Conservation (phyloP, 2,329 filamentous ascomycete genomes). For the Curvularia sp. region DNA sequence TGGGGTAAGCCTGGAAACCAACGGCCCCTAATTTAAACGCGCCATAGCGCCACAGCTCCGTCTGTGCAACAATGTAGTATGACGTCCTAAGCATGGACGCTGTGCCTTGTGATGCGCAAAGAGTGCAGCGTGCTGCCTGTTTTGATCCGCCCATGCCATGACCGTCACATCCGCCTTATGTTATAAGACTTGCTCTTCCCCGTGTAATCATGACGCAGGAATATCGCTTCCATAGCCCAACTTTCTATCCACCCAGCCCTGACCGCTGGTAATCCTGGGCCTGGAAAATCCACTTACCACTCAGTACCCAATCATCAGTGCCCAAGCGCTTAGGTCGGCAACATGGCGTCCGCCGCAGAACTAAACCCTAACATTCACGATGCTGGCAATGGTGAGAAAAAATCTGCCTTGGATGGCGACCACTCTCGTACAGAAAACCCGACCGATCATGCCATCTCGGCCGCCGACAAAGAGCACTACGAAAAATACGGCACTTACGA, state of each 20-base stretch:
- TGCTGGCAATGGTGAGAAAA: constrained; percentile 32
- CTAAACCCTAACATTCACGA: constrained; percentile 28
- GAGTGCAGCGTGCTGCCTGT: constrained; percentile 6
- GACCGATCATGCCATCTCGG: constrained; percentile 18
- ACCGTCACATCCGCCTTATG: neutral
- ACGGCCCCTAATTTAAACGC: constrained; percentile 14
- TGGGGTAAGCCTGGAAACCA: constrained; percentile 5
- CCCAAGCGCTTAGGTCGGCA: constrained; percentile 8
- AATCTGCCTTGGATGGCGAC: constrained; percentile 28
- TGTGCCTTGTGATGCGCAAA: constrained; percentile 19
- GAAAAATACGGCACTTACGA: constrained; percentile 51
- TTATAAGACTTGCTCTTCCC: constrained; percentile 12
- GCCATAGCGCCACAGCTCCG: constrained; percentile 19
- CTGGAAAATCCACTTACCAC: neutral
- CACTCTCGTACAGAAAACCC: constrained; percentile 31
- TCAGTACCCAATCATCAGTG: neutral
- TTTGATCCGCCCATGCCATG: constrained; percentile 5
- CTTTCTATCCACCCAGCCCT: constrained; percentile 6
- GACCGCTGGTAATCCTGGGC: neutral
- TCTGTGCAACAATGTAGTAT: constrained; percentile 21
- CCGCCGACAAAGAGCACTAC: constrained; percentile 40
- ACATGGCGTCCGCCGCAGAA: constrained; percentile 29
- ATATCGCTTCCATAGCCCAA: constrained; percentile 5
- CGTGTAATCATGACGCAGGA: constrained; percentile 9
- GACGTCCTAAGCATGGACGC: constrained; percentile 19